phyloP scores from a whole-genome alignment of 2,329 filamentous ascomycete genomes.

The Calonectria pteridis region DNA sequence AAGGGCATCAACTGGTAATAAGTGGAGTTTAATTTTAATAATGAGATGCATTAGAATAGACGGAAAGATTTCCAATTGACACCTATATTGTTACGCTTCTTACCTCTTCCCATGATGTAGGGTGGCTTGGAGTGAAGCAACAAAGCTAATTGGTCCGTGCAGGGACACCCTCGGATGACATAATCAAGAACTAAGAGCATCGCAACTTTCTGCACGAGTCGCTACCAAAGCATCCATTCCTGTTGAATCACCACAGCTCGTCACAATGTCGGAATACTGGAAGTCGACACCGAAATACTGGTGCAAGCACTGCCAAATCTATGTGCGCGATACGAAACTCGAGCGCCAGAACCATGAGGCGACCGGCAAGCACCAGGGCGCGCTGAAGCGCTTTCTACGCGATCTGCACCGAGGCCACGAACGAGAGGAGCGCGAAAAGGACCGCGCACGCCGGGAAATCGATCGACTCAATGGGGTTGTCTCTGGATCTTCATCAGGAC shows the following conservation, averaged over 20 bases:
- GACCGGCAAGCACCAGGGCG: slow-evolving; percentile 85
- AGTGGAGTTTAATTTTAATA: not conserved
- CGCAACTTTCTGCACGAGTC: slow-evolving; percentile 3
- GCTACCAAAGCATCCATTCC: not conserved
- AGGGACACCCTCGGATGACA: slow-evolving; percentile 18
- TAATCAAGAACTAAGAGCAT: slow-evolving; percentile 34
- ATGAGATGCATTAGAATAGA: not conserved
- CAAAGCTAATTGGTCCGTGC: not conserved
- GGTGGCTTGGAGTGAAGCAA: not conserved
- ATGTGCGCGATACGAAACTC: slow-evolving; percentile 91
- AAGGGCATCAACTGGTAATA: not conserved
- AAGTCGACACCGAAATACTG: slow-evolving; percentile 97
- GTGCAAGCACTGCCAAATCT: slow-evolving; percentile 96
- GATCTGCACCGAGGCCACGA: slow-evolving; percentile 90
- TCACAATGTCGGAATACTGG: slow-evolving; percentile 94
- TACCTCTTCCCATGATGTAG: not conserved
- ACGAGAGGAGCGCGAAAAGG: slow-evolving; percentile 82
- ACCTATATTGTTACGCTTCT: too few relatives aligned
- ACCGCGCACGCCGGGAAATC: slow-evolving; percentile 85
- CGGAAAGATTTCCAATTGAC: not conserved
- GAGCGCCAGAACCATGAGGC: slow-evolving; percentile 91
- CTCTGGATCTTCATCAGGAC: slow-evolving; percentile 54
- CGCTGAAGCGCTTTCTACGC: slow-evolving; percentile 89
- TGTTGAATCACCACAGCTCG: not conserved
- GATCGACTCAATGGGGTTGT: slow-evolving; percentile 86